A percentile compares a stretch with the other conserved stretches of the same genome.
These are phyloP conservation scores for Sporopachydermia lactativora DNA, from an alignment of 805 yeast species.

Conservation along the genomic window DNA sequence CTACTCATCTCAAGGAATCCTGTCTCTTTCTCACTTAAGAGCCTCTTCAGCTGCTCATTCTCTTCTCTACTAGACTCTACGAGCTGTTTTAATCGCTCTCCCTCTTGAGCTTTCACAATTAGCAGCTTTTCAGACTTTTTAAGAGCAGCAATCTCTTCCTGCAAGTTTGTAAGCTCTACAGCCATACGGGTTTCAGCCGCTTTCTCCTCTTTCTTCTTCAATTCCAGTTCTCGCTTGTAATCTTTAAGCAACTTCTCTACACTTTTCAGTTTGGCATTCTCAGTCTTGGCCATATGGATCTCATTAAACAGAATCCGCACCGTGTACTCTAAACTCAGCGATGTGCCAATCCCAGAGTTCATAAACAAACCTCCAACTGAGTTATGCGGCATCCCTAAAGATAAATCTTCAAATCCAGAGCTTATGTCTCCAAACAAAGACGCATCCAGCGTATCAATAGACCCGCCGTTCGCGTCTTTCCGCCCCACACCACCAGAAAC, in stretches of 20 bases:
- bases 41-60: no score
- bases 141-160: no score
- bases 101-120: no score
- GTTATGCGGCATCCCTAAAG: slow-evolving; percentile 19
- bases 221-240: neutral
- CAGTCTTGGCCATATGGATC: slow-evolving; percentile 19
- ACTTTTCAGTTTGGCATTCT: slow-evolving; percentile 19
- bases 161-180: no score
- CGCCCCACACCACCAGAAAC: no score
- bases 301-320: slow-evolving; percentile 19
- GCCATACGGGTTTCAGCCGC: no score
- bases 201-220: neutral
- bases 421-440: slow-evolving; percentile 21
- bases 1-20: no score
- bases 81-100: no score
- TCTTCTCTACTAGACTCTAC: no score
- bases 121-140: slow-evolving; percentile 50
- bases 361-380: slow-evolving; percentile 20
- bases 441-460: slow-evolving; percentile 10
- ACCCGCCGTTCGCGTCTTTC: neutral
- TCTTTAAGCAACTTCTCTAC: slow-evolving; percentile 7
- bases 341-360: slow-evolving; percentile 16
- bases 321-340: slow-evolving; percentile 19
- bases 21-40: no score
- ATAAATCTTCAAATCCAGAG: slow-evolving; percentile 19